These are phyloP conservation scores for Aspergillus nanangensis DNA, from an alignment of 495 filamentous ascomycete species.

Conservation along the genomic window DNA sequence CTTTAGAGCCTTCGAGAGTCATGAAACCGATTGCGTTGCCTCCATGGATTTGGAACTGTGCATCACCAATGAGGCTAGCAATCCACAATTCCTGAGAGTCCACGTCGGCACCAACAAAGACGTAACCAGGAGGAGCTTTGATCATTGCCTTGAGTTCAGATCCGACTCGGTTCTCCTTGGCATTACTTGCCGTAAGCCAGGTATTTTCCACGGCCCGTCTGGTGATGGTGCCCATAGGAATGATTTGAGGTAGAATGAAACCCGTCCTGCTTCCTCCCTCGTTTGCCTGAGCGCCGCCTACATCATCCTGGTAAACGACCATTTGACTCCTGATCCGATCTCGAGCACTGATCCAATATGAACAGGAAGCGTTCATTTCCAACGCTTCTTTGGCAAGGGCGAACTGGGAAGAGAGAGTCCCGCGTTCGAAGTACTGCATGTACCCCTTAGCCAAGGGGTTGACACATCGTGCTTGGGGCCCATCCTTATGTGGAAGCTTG, in stretches of 20 bases:
- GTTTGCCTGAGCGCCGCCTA: constrained; percentile 18
- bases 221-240: constrained; percentile 99
- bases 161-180: constrained; percentile 89
- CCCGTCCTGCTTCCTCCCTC: constrained; percentile 44
- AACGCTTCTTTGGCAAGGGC: constrained; percentile 87
- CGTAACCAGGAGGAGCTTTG: constrained; percentile 82
- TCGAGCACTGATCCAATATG: constrained; percentile 96
- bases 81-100: constrained; percentile 99
- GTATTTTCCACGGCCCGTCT: constrained; percentile 94
- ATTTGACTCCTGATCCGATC: constrained; percentile 90
- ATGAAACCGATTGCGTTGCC: constrained; percentile 98
- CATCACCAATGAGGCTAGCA: constrained; percentile 89
- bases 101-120: constrained; percentile 94
- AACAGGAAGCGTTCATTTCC: constrained; percentile 97
- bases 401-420: constrained; percentile 79
- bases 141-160: constrained; percentile 98
- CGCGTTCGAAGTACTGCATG: constrained; percentile 84
- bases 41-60: constrained; percentile 88
- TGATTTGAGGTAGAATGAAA: constrained; percentile 95
- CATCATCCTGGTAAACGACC: constrained; percentile 77
- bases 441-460: constrained; percentile 90
- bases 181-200: constrained; percentile 97
- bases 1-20: constrained; percentile 94
- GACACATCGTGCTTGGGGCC: constrained; percentile 75
- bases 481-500: constrained; percentile 95